A percentile compares a stretch with the other conserved stretches of the same genome.
Conservation (phyloP, 768 basidiomycete species). For the Albatrellus ellisii region DNA sequence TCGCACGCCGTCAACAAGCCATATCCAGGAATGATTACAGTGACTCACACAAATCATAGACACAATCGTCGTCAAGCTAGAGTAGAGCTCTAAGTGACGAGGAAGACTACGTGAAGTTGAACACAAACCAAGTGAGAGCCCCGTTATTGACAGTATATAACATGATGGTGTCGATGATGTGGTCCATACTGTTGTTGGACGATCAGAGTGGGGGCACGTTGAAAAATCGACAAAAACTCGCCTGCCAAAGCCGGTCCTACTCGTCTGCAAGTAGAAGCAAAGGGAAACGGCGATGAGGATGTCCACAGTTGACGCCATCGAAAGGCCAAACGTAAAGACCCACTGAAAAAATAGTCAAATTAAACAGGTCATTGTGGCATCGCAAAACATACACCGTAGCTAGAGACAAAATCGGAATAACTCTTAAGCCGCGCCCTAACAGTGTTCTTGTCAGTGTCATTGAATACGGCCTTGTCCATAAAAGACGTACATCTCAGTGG, state of each 20-base stretch:
- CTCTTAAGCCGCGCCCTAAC: conserved; percentile 4
- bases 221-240: background rate
- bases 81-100: background rate
- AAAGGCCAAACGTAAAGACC: conserved; percentile 13
- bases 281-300: conserved; percentile 11
- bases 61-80: conserved; percentile 10
- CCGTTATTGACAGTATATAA: conserved; percentile 15
- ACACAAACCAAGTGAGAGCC: conserved; percentile 11
- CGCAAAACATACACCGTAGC: background rate
- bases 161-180: conserved; percentile 10
- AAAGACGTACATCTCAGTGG: conserved; percentile 5
- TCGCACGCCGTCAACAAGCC: background rate
- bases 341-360: conserved; percentile 5
- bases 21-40: background rate
- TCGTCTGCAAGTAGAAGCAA: conserved; percentile 13
- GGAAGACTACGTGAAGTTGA: background rate
- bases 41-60: conserved; percentile 11
- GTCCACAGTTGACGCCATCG: conserved; percentile 9
- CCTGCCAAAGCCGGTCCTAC: conserved; percentile 12
- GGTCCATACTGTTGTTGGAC: conserved; percentile 12
- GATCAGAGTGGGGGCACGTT: no score
- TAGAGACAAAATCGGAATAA: conserved; percentile 4
- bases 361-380: background rate
- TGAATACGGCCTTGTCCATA: background rate
- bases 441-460: background rate